phyloP scores from a whole-genome alignment of 768 basidiomycete species.

The Mrakia blollopis region DNA sequence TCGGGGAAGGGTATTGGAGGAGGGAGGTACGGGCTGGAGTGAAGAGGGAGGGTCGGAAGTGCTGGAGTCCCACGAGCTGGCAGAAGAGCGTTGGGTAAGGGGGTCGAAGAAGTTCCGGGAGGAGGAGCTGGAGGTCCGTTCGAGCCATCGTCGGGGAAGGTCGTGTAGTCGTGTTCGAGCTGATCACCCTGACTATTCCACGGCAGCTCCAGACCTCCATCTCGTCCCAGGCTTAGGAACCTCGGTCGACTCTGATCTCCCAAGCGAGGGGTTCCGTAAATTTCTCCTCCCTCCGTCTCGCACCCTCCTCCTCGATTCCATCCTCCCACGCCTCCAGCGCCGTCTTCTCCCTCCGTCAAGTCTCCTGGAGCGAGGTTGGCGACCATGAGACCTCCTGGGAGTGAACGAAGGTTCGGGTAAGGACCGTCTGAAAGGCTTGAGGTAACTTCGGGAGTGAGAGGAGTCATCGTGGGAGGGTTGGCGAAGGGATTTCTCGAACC shows the following conservation, averaged over 20 bases:
- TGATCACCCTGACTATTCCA: no score
- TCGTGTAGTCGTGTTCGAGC: no score
- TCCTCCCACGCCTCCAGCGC: background rate
- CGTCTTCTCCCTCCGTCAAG: background rate
- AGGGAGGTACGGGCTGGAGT: background rate
- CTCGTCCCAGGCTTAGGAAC: background rate
- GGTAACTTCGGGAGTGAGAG: background rate
- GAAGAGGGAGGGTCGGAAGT: no score
- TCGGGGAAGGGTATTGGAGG: background rate
- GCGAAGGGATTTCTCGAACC: background rate
- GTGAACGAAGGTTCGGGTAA: background rate
- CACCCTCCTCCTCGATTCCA: background rate
- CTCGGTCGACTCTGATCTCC: background rate
- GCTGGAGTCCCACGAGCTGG: no score
- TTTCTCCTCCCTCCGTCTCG: conserved; percentile 1
- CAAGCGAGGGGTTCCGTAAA: background rate
- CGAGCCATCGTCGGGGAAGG: no score
- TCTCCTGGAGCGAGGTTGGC: conserved; percentile 11
- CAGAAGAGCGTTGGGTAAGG: no score
- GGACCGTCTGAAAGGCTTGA: conserved; percentile 1
- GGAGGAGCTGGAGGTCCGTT: no score
- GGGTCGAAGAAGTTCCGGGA: no score
- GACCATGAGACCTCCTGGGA: conserved; percentile 1
- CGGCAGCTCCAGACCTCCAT: background rate
- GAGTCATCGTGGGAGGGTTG: background rate